Conservation (phyloP, 208 protist species). For the Giardia duodenalis region DNA sequence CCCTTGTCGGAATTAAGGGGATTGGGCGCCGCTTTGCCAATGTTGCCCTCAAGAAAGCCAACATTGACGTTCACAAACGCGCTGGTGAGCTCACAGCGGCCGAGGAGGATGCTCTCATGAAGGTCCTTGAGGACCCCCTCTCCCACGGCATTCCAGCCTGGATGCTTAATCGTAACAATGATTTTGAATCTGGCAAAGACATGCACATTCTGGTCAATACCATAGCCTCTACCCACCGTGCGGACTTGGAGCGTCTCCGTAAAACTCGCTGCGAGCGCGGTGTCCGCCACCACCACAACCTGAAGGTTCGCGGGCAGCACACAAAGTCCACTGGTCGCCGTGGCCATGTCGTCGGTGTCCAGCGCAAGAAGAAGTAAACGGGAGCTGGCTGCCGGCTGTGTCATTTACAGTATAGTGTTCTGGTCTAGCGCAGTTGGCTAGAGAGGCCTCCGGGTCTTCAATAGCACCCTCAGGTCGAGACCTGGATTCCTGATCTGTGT, state of each 20-base stretch:
- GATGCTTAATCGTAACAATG: conserved; percentile 97
- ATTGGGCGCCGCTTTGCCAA: conserved; percentile 93
- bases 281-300: conserved; percentile 89
- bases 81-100: conserved; percentile 55
- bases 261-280: conserved; percentile 91
- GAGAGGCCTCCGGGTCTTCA: no score
- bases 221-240: conserved; percentile 86
- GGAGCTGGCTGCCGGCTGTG: background rate
- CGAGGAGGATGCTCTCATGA: conserved; percentile 86
- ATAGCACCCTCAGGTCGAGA: background rate
- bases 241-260: conserved; percentile 96
- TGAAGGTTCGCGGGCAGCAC: conserved; percentile 97
- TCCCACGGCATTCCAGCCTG: conserved; percentile 98
- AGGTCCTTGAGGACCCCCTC: conserved; percentile 83
- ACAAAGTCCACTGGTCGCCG: conserved; percentile 96
- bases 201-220: conserved; percentile 82
- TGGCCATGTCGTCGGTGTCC: conserved; percentile 71
- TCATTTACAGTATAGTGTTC: no score
- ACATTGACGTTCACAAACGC: conserved; percentile 79
- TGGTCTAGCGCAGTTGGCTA: no score
- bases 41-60: conserved; percentile 92
- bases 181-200: conserved; percentile 88
- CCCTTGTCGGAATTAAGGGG: conserved; percentile 71
- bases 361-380: conserved; percentile 58
- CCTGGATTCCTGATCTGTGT: background rate